Base-by-base conservation (phyloP, 345 rosid species). In the Linum trigynum region DNA sequence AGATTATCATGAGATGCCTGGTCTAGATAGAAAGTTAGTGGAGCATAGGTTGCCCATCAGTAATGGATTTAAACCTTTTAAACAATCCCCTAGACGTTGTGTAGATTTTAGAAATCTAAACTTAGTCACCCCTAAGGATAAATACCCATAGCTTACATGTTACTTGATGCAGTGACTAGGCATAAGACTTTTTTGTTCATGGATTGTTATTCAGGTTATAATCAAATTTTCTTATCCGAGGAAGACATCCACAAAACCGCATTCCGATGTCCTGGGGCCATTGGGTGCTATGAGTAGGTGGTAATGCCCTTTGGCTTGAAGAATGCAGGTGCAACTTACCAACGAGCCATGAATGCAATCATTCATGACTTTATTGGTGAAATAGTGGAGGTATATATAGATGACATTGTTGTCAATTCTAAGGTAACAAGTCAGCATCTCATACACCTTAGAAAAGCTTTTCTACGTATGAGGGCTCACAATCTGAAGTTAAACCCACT, bases 391-490 rank as follows among this genome's bases (percentile, higher is more conserved):
- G 9, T 67, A 1, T 67, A 67, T 23, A 42, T 67, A 1, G 43
- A 67, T 59, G 70, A 67, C 11, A n/a, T 67, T 0, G 9, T 59
- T 2, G 58, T 67, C 1, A 67, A 67, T 35, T 67, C 64, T 0
- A 41, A 59, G 5, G 5, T 3, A 23, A 14, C 0, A 1, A 0
- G 3, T 9, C 11, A 41, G 0, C 70, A 67, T 8, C 0, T 45
- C 0, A 32, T 3, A 0, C 39, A 64, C 17, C 17, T 64, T 16
- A 1, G 39, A 1, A 8, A 7, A 14, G 17, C 17, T 0, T 64
- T 64, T 10, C 9, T 12, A n/a, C 6, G 67, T 5, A 45, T 64
- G 57, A 23, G 58, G 14, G 10, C 0, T 0, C 67, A 64, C 38
- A 50, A 40, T 23, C 50, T 12, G 36, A n/a, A 64, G 59, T 9